A percentile compares a stretch with the other conserved stretches of the same genome.
Conservation (phyloP, 2,329 filamentous ascomycete genomes). For the Hypoxylon sp. region DNA sequence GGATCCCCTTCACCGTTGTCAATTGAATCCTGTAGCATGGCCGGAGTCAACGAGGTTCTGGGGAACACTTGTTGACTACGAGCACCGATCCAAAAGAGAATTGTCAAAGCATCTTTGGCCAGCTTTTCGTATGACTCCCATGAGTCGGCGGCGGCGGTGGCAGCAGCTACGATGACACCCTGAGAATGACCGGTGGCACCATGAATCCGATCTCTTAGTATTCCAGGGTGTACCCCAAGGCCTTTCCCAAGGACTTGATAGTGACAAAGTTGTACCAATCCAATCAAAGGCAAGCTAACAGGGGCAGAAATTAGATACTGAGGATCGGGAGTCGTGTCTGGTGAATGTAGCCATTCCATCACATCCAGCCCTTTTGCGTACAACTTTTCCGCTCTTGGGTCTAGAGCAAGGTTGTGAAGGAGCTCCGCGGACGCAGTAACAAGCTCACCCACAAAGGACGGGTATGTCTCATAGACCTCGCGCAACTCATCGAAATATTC, state of each 20-base stretch:
- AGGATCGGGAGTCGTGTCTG: conserved; percentile 89
- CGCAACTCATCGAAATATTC: conserved; percentile 99
- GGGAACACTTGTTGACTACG: conserved; percentile 98
- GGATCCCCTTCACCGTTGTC: conserved; percentile 96
- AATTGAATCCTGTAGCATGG: conserved; percentile 90
- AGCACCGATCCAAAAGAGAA: conserved; percentile 98
- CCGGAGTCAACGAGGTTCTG: conserved; percentile 91
- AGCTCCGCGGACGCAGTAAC: conserved; percentile 86
- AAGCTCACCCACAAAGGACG: conserved; percentile 89
- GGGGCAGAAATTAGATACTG: conserved; percentile 96
- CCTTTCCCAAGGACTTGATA: conserved; percentile 95
- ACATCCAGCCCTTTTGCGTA: conserved; percentile 98
- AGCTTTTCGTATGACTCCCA: conserved; percentile 94
- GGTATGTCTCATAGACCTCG: conserved; percentile 91
- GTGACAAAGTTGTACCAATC: conserved; percentile 94
- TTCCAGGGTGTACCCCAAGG: conserved; percentile 88
- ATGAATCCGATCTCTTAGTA: conserved; percentile 85
- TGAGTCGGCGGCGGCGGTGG: conserved; percentile 88
- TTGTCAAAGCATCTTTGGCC: conserved; percentile 84
- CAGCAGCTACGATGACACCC: conserved; percentile 92
- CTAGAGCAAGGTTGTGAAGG: conserved; percentile 85
- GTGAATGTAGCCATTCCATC: conserved; percentile 91
- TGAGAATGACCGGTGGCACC: conserved; percentile 98
- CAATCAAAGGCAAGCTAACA: conserved; percentile 96
- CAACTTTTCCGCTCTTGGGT: conserved; percentile 91